These are phyloP conservation scores for Pachysandra terminalis DNA, from an alignment of 164 flowering plant species.

Conservation along the genomic window DNA sequence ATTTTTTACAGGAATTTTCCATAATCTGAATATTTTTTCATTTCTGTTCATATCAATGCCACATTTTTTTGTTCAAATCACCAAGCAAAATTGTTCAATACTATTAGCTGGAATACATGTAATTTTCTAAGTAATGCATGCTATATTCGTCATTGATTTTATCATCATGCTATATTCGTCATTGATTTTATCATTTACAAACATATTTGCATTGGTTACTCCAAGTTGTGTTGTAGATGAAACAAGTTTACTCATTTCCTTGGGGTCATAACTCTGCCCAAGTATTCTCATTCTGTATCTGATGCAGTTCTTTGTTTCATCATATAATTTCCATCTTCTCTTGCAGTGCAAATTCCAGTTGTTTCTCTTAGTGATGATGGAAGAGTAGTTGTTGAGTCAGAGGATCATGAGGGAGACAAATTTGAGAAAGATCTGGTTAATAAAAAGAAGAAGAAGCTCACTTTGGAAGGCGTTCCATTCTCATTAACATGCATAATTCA, in stretches of 20 bases:
- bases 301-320: neutral
- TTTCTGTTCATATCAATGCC: too few relatives aligned
- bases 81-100: too few relatives aligned
- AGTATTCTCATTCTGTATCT: too few relatives aligned
- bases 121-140: too few relatives aligned
- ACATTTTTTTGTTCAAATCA: too few relatives aligned
- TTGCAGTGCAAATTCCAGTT: conserved; percentile 79
- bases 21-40: too few relatives aligned
- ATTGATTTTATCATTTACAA: neutral
- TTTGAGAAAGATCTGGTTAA: conserved; percentile 53
- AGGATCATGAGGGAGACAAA: conserved; percentile 39
- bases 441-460: conserved; percentile 69
- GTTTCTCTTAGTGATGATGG: conserved; percentile 87
- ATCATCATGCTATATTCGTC: neutral
- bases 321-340: conserved; percentile 11
- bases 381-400: conserved; percentile 51
- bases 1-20: neutral
- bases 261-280: neutral
- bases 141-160: too few relatives aligned
- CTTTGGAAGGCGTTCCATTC: conserved; percentile 51
- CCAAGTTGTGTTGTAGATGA: neutral
- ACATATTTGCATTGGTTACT: neutral
- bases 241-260: neutral
- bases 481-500: conserved; percentile 82
- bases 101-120: neutral